These are phyloP conservation scores for Plantago coronopus DNA, from an alignment of 305 asterid genomes.

Conservation along the genomic window DNA sequence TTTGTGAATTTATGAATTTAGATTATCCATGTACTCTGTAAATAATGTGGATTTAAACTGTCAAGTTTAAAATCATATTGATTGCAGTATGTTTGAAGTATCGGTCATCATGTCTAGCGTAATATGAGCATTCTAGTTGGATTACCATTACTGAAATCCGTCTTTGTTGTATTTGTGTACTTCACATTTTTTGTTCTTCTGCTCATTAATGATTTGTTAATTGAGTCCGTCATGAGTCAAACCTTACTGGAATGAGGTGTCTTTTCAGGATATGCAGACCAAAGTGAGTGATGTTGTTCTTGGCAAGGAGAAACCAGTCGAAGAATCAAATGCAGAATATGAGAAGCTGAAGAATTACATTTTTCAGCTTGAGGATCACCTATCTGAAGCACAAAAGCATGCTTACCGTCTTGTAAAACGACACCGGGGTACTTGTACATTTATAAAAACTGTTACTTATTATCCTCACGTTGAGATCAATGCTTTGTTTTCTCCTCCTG, in stretches of 20 bases:
- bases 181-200: background rate
- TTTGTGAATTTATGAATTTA: too few species aligned
- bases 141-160: background rate
- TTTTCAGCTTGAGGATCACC: slow-evolving; percentile 93
- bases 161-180: background rate
- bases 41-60: too few species aligned
- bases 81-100: too few species aligned
- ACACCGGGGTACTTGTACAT: slow-evolving; percentile 64
- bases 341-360: slow-evolving; percentile 84
- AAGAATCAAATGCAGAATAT: slow-evolving; percentile 83
- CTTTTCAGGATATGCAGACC: slow-evolving; percentile 83
- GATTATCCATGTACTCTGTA: too few species aligned
- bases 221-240: background rate
- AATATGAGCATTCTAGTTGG: too few species aligned
- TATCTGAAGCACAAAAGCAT: slow-evolving; percentile 97
- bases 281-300: slow-evolving; percentile 93
- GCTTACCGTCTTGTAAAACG: slow-evolving; percentile 93
- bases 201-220: background rate
- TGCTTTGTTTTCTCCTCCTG: slow-evolving; percentile 1
- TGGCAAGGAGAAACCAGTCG: slow-evolving; percentile 96
- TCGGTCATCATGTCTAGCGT: too few species aligned
- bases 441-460: slow-evolving; percentile 16
- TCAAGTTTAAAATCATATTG: too few species aligned
- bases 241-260: background rate
- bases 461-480: slow-evolving; percentile 11